Conservation (phyloP, 2,329 filamentous ascomycete genomes). For the Sporothrix pallida region DNA sequence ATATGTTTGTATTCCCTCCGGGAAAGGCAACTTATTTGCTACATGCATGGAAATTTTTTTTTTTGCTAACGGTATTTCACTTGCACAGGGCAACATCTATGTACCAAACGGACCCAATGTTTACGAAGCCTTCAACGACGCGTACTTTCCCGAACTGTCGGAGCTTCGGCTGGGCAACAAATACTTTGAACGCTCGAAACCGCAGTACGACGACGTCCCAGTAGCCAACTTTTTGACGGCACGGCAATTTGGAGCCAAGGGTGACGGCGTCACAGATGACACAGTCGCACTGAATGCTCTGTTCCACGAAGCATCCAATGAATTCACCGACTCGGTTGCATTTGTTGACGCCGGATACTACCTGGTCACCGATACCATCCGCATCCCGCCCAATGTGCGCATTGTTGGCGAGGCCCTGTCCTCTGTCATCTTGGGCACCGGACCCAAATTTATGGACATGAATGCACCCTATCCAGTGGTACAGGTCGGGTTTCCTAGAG, state of each 20-base stretch:
- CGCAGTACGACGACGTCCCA: conserved; percentile 69
- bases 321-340: conserved; percentile 55
- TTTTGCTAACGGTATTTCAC: not conserved
- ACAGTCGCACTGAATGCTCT: conserved; percentile 68
- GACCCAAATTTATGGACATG: conserved; percentile 61
- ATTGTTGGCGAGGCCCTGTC: conserved; percentile 66
- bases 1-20: conserved; percentile 38
- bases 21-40: not conserved
- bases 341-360: conserved; percentile 70
- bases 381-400: conserved; percentile 55
- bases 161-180: conserved; percentile 59
- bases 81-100: conserved; percentile 67
- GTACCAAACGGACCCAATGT: conserved; percentile 51
- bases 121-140: conserved; percentile 53
- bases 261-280: conserved; percentile 77
- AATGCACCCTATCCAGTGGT: conserved; percentile 68
- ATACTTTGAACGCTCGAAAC: conserved; percentile 77
- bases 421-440: conserved; percentile 62
- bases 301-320: conserved; percentile 43
- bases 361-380: conserved; percentile 61
- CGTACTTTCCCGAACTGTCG: conserved; percentile 54
- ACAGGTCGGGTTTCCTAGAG: conserved; percentile 63
- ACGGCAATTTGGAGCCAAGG: conserved; percentile 69
- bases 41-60: too few relatives aligned
- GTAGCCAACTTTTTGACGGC: conserved; percentile 70